Percentiles rank a stretch among this genome's conserved stretches.
Conservation (phyloP, 768 basidiomycete species). For the Sarcomyxa edulis region DNA sequence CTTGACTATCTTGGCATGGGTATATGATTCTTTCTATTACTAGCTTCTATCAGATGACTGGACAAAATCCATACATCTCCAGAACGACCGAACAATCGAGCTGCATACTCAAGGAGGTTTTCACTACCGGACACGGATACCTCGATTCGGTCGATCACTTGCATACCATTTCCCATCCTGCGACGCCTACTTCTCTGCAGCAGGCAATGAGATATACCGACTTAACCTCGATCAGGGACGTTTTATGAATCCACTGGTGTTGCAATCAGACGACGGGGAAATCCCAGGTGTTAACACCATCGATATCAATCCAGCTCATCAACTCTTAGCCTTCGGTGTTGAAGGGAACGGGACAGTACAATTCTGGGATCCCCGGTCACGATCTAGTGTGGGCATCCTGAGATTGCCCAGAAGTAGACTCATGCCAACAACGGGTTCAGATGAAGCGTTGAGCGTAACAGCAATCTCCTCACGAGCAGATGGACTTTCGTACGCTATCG, state of each 20-base stretch:
- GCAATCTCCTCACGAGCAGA: conserved; percentile 82
- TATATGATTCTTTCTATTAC: conserved; percentile 1
- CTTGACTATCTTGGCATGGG: conserved; percentile 4
- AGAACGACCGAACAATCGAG: conserved; percentile 92
- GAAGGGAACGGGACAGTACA: conserved; percentile 86
- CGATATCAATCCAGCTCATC: conserved; percentile 91
- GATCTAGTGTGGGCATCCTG: conserved; percentile 67
- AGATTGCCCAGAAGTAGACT: conserved; percentile 53
- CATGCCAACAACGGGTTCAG: conserved; percentile 27
- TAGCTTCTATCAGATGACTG: conserved; percentile 96
- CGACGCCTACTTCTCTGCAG: conserved; percentile 80
- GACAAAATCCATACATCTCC: conserved; percentile 97
- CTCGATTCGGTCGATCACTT: conserved; percentile 86
- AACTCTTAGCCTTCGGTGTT: conserved; percentile 82
- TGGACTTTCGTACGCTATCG: conserved; percentile 90
- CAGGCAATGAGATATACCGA: conserved; percentile 85
- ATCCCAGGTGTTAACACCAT: conserved; percentile 85
- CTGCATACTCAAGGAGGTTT: conserved; percentile 92
- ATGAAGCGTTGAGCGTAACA: conserved; percentile 59
- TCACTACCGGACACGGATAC: conserved; percentile 91
- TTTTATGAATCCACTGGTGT: conserved; percentile 76
- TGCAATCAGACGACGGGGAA: conserved; percentile 45
- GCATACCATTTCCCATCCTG: conserved; percentile 94
- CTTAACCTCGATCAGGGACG: conserved; percentile 95
- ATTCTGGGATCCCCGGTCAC: conserved; percentile 93